Evolutionary conservation across 2,329 filamentous ascomycete species (phyloP), one percentile per base, ranked within the genome.

Genomic region (Colletotrichum incanum): DNA sequence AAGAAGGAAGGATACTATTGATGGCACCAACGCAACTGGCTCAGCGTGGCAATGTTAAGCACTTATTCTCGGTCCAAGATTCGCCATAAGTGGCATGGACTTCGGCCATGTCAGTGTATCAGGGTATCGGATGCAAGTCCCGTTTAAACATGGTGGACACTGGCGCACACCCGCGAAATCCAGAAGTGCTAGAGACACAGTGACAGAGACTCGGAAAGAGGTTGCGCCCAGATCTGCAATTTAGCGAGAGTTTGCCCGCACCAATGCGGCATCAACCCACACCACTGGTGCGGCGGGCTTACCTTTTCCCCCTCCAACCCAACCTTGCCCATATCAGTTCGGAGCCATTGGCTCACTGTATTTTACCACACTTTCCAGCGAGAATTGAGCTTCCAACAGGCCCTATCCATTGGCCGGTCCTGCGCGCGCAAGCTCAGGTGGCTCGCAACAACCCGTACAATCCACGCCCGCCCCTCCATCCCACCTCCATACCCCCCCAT

Each of bases 221-320:
- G 39, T 37, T 47, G 54, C 50, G 52, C 39, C 45, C 56, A 69
- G 59, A 50, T 37, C 26, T 41, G 43, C 69, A 70, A 55, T 74
- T 67, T 45, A 73, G 73, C 73, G 73, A 74, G 37, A 69, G 47
- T 73, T 70, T 73, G 58, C 49, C 65, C 72, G 69, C 23, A 58
- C 55, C 37, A 58, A 37, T 39, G 11, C 54, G 34, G n/a, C 14
- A 26, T 56, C 34, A 56, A 39, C 23, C 34, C 34, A 26, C 34
- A 31, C 31, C 54, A 14, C 28, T 31, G 49, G 49, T 18, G 49
- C 26, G 59, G 43, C 41, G 37, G 41, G 20, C 20, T 34, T 18
- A 14, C 31, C 52, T 23, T 52, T 23, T 11, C 43, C 20, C 20
- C 43, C 43, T 9, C 20, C 7, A n/a, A 43, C 41, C 41, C 41